Base-by-base conservation (phyloP, 345 rosid species). In the Euclidium syriacum region DNA sequence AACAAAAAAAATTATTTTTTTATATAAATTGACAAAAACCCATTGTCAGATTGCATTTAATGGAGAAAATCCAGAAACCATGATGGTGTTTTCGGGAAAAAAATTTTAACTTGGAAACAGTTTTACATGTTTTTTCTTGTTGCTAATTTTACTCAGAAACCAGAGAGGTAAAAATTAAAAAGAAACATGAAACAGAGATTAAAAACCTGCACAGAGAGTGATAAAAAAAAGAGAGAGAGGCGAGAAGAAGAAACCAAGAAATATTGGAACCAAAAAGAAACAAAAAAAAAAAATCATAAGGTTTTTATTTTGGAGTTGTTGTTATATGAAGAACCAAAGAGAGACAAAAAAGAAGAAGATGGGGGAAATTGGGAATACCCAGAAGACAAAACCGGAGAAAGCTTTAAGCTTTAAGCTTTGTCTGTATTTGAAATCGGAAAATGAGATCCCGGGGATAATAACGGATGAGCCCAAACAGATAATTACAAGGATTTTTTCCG, bases 341-440 rank as follows among this genome's bases (percentile, higher is more conserved):
- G 52, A 75, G n/a, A n/a, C n/a, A 68, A 49, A 61, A 64, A 59
- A 14, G 23, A 59, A 46, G 67, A 73, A 4, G 41, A 15, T 24
- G 38, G 24, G 41, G 48, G 52, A 77, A 68, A 66, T 53, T 68
- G 75, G 63, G 68, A 59, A 59, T 68, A 77, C 76, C 80, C 80
- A 75, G 75, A 79, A 79, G 90, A 80, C 73, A 81, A 81, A 81
- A 80, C 72, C 64, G 71, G 73, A 63, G 74, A 52, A 70, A 70
- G 75, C 64, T 78, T 73, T 52, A 72, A 44, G 73, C 61, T 62
- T 79, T n/a, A n/a, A n/a, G n/a, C n/a, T n/a, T 80, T 70, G 84
- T 82, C 82, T 74, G 68, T 67, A 63, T 67, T 59, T 38, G 56
- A 79, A 75, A 77, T 71, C 71, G 70, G 64, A 73, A 67, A 75